Percentiles rank a stretch among this genome's conserved stretches.
phyloP scores from a whole-genome alignment of 768 basidiomycete genomes.

The Tricholoma terreum region DNA sequence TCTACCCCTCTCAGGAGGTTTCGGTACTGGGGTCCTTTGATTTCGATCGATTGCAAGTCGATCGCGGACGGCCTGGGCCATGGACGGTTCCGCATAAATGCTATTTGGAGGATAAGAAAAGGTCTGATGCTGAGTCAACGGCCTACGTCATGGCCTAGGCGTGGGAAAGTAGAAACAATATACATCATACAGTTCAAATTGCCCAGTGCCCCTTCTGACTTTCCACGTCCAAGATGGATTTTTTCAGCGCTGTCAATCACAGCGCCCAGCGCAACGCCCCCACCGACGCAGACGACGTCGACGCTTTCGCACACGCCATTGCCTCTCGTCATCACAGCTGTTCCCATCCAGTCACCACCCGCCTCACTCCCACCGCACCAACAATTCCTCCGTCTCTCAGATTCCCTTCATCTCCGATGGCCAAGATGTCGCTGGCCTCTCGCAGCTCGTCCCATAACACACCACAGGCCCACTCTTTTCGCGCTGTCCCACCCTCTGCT shows the following conservation, averaged over 20 bases:
- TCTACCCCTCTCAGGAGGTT: no score
- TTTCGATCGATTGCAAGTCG: no score
- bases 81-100: no score
- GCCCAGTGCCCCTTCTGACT: no score
- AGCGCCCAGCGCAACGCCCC: conserved; percentile 10
- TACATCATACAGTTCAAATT: background rate
- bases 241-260: conserved; percentile 36
- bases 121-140: background rate
- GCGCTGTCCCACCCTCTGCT: conserved; percentile 21
- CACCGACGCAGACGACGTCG: conserved; percentile 26
- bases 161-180: conserved; percentile 3
- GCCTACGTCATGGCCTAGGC: background rate
- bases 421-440: conserved; percentile 17
- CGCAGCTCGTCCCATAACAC: no score
- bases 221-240: conserved; percentile 31
- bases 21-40: no score
- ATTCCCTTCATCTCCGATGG: conserved; percentile 20
- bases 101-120: no score
- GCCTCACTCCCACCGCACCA: conserved; percentile 26
- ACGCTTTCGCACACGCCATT: conserved; percentile 55
- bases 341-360: conserved; percentile 28
- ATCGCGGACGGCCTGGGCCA: background rate
- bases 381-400: conserved; percentile 10
- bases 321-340: conserved; percentile 42
- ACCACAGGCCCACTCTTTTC: conserved; percentile 17